Conservation (phyloP, 2,329 filamentous ascomycete genomes). For the Exophiala aquamarina region DNA sequence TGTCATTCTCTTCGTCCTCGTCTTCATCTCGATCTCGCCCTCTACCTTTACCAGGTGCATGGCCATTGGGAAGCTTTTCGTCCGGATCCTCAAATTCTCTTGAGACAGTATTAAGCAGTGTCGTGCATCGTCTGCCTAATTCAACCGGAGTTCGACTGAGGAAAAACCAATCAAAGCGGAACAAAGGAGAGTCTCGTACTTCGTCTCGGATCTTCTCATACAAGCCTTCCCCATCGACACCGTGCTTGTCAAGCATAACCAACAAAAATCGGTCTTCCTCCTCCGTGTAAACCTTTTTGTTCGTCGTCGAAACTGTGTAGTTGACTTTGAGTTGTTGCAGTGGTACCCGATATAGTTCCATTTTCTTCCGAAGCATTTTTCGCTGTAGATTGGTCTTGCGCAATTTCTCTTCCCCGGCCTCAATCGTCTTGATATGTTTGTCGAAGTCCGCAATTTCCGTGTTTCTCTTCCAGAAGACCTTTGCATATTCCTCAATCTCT, state of each 20-base stretch:
- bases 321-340: conserved; percentile 98
- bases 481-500: conserved; percentile 83
- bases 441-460: conserved; percentile 84
- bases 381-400: conserved; percentile 88
- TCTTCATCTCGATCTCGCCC: conserved; percentile 64
- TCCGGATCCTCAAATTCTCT: conserved; percentile 81
- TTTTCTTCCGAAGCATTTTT: conserved; percentile 91
- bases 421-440: conserved; percentile 86
- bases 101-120: conserved; percentile 88
- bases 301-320: conserved; percentile 97
- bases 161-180: conserved; percentile 99
- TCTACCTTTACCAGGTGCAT: conserved; percentile 66
- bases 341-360: conserved; percentile 94
- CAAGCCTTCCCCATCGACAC: conserved; percentile 84
- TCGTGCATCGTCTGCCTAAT: conserved; percentile 88
- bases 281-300: conserved; percentile 99
- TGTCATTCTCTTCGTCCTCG: conserved; percentile 80
- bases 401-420: conserved; percentile 87
- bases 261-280: conserved; percentile 95
- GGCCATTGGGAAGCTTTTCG: conserved; percentile 56
- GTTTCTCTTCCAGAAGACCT: conserved; percentile 95
- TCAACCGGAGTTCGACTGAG: conserved; percentile 90
- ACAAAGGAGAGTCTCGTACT: conserved; percentile 89
- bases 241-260: conserved; percentile 87
- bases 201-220: conserved; percentile 97